Base-by-base conservation (phyloP, 2,329 filamentous ascomycete genomes). In the Rasamsonia emersonii region DNA sequence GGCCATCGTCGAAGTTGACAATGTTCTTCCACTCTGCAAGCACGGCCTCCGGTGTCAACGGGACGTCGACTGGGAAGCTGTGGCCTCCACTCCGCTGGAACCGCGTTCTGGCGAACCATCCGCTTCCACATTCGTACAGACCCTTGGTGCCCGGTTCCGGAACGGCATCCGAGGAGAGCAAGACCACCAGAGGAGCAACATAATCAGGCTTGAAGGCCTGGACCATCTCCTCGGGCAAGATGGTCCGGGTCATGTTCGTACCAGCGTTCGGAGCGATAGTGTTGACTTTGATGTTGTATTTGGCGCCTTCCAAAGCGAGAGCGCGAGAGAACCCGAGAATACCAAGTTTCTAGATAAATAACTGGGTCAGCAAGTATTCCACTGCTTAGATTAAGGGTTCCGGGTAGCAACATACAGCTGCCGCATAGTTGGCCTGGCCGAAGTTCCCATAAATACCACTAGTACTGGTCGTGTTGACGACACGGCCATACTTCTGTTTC, bases 121-220 rank as follows among this genome's bases (percentile, higher is more conserved):
- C 91, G 55, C 84, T 91, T 50, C 91, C 91, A 47, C 89, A 85
- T 67, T 98, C 91, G 65, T 86, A 98, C 28, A 98, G 73, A 32
- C 80, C 81, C 43, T 89, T 89, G 36, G 86, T 95, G 10, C 78
- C 75, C 46, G 82, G 77, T 53, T 82, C 75, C 17, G 91, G 89
- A 32, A 86, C 78, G 65, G 85, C 84, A 67, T 98, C 91, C 9
- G 76, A 80, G 58, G 78, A 85, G 36, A 98, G 82, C 25, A 88
- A 77, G 34, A 89, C 77, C 31, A 98, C 88, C 21, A 96, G 67
- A 39, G 91, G 91, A 32, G 91, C 91, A 59, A 98, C 88, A 64
- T 94, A 96, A 56, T 96, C 89, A 38, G 91, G 91, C 78, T 96
- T 98, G 73, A 98, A 94, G 27, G 91, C 89, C 68, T 96, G 88